Percentiles rank a stretch among this genome's conserved stretches.
phyloP scores from a whole-genome alignment of 148 eudicot genomes.

The Agrostemma githago region DNA sequence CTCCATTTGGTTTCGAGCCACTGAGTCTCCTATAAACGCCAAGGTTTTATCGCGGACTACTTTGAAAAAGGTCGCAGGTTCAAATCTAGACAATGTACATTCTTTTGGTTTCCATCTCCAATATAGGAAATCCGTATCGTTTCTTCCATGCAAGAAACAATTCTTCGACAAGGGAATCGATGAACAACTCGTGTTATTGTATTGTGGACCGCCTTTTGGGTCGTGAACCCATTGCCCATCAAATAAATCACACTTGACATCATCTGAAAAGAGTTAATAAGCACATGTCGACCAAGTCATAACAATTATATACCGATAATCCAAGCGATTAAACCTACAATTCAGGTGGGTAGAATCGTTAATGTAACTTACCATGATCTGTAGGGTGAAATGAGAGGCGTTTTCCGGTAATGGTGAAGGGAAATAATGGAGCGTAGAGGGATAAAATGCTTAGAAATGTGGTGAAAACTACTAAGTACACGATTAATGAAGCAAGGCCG shows the following conservation, averaged over 20 bases:
- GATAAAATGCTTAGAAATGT: conserved; percentile 19
- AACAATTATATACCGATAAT: too few species aligned
- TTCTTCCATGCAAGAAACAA: conserved; percentile 47
- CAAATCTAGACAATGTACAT: conserved; percentile 40
- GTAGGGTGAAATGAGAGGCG: background rate
- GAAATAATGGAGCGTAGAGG: conserved; percentile 20
- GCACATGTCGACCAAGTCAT: background rate
- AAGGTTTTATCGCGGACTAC: conserved; percentile 34
- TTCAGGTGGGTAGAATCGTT: background rate
- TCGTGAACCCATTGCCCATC: conserved; percentile 42
- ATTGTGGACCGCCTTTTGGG: conserved; percentile 26
- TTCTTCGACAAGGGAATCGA: conserved; percentile 38
- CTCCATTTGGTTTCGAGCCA: conserved; percentile 50
- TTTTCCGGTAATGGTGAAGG: conserved; percentile 9
- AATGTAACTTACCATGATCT: conserved; percentile 10
- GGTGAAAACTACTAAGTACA: conserved; percentile 17
- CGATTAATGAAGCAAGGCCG: conserved; percentile 21
- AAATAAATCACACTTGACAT: conserved; percentile 33
- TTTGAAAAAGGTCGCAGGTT: conserved; percentile 29
- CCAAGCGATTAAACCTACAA: background rate
- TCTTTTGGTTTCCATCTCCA: conserved; percentile 54
- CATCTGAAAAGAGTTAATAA: background rate
- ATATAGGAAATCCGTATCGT: conserved; percentile 43
- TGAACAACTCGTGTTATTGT: conserved; percentile 36
- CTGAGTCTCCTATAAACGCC: conserved; percentile 54